Evolutionary conservation across 352 stramenopile species (phyloP).

Genomic region (Phytophthora uliginosa): DNA sequence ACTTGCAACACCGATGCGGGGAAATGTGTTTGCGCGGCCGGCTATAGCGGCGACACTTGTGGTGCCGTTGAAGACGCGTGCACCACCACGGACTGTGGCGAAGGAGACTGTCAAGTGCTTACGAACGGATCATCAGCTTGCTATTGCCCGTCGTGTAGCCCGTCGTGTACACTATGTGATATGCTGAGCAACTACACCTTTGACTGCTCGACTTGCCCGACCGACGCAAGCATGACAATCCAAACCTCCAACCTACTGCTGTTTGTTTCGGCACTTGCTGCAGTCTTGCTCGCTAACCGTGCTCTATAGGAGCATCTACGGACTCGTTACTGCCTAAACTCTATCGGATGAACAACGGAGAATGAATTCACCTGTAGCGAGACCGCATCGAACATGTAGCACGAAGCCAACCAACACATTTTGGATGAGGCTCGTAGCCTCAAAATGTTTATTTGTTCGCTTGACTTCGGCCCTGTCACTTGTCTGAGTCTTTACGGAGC

Average conservation of each 20-base stretch:
- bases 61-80: constrained; percentile 47
- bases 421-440: too few relatives aligned
- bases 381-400: neutral
- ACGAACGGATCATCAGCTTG: constrained; percentile 44
- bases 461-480: neutral
- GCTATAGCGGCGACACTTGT: constrained; percentile 51
- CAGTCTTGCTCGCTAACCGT: constrained; percentile 27
- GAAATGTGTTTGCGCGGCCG: constrained; percentile 47
- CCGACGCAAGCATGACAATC: constrained; percentile 8
- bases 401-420: neutral
- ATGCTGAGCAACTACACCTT: constrained; percentile 27
- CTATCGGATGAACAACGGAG: too few relatives aligned
- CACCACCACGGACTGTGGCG: constrained; percentile 37
- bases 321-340: too few relatives aligned
- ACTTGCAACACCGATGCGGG: constrained; percentile 45
- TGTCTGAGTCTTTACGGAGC: constrained; percentile 38
- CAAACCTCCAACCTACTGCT: constrained; percentile 31
- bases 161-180: constrained; percentile 39
- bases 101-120: constrained; percentile 41
- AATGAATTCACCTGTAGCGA: neutral
- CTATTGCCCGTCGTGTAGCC: constrained; percentile 42
- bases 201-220: constrained; percentile 38
- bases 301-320: constrained; percentile 21
- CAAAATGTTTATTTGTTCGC: neutral
- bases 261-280: constrained; percentile 27